phyloP scores from a whole-genome alignment of 2,329 filamentous ascomycete species.

The Metarhizium brunneum region DNA sequence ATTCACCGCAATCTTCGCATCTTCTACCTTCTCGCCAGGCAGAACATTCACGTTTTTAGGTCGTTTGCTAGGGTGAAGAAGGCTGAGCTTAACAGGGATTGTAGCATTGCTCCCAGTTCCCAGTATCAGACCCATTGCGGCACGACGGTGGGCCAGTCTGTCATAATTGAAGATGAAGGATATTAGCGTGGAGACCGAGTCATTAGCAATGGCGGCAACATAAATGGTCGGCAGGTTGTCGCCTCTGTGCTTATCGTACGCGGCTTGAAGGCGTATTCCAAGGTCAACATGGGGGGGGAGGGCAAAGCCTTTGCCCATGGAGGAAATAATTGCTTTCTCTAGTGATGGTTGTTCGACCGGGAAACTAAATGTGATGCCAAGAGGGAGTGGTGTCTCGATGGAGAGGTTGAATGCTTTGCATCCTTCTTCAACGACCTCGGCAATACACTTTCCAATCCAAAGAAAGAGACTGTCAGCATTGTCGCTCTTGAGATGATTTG shows the following conservation, averaged over 20 bases:
- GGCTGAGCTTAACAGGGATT: slow-evolving; percentile 56
- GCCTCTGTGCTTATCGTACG: slow-evolving; percentile 44
- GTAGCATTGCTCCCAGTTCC: slow-evolving; percentile 78
- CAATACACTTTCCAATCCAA: slow-evolving; percentile 76
- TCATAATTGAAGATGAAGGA: slow-evolving; percentile 67
- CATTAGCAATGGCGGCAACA: slow-evolving; percentile 71
- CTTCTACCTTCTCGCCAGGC: slow-evolving; percentile 32
- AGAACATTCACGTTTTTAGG: slow-evolving; percentile 39
- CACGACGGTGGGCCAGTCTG: slow-evolving; percentile 49
- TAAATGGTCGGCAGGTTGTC: slow-evolving; percentile 52
- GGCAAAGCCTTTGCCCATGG: slow-evolving; percentile 64
- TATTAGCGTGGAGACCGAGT: slow-evolving; percentile 69
- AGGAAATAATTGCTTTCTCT: slow-evolving; percentile 52
- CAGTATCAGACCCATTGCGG: slow-evolving; percentile 72
- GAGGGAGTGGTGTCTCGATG: slow-evolving; percentile 38
- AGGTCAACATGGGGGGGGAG: slow-evolving; percentile 52
- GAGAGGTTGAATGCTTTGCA: slow-evolving; percentile 33
- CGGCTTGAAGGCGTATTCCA: slow-evolving; percentile 46
- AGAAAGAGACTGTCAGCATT: slow-evolving; percentile 66
- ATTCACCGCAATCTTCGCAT: slow-evolving; percentile 66
- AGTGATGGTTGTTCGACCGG: slow-evolving; percentile 57
- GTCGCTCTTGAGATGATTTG: slow-evolving; percentile 62
- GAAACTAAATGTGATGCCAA: slow-evolving; percentile 64
- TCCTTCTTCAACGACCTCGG: slow-evolving; percentile 57
- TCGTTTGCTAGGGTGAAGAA: slow-evolving; percentile 54